Percentiles rank a stretch among this genome's conserved stretches.
Evolutionary conservation across 73 alveolate genomes (phyloP).

Genomic region (Tetrahymena borealis): DNA sequence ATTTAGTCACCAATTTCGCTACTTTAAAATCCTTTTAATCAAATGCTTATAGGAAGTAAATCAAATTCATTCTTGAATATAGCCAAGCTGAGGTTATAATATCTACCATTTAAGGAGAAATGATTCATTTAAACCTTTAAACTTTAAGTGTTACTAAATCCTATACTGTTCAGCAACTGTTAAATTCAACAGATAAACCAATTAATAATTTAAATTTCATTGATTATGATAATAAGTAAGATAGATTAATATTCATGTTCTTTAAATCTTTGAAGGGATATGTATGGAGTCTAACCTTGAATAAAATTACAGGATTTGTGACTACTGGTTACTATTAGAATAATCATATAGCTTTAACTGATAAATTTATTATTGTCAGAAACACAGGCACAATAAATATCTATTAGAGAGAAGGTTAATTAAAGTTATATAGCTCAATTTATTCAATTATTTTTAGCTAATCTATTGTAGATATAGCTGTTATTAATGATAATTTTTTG

Average conservation of each 20-base stretch:
- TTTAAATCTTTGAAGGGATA: neutral
- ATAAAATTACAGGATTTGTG: neutral
- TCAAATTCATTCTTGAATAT: neutral
- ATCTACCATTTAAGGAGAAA: neutral
- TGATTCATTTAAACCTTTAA: neutral
- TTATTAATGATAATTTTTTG: neutral
- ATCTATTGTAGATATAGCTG: neutral
- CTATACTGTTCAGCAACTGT: neutral
- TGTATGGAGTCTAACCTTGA: neutral
- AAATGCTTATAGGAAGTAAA: neutral
- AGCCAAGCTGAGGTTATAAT: neutral
- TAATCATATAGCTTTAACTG: neutral
- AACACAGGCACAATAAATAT: neutral
- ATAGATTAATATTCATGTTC: neutral
- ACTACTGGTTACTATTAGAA: neutral
- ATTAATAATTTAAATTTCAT: neutral
- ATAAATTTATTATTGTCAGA: neutral
- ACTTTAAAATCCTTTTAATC: neutral
- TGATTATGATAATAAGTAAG: neutral
- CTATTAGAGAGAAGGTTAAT: neutral
- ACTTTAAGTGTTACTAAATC: neutral
- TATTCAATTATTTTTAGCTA: neutral
- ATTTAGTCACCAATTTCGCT: neutral
- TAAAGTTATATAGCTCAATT: neutral
- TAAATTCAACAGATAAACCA: neutral